phyloP scores from a whole-genome alignment of 352 stramenopile genomes.

The Phytopythium oedochilum region DNA sequence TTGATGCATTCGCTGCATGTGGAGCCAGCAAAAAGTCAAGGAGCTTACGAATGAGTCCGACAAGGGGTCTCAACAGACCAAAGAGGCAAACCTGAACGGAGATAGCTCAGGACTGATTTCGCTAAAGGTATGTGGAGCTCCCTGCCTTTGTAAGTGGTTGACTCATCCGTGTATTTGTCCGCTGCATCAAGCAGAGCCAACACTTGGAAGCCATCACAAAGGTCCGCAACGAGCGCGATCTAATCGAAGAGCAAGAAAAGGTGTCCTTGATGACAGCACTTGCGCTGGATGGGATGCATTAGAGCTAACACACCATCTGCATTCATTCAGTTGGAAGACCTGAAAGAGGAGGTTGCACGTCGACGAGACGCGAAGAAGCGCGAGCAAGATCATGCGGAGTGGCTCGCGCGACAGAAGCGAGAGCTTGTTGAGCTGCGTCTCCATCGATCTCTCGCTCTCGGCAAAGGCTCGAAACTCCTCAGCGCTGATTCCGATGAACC shows the following conservation, averaged over 20 bases:
- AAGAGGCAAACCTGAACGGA: conserved; percentile 3
- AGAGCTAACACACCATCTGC: background rate
- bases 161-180: no score
- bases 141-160: no score
- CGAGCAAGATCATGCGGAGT: conserved; percentile 38
- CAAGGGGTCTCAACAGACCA: background rate
- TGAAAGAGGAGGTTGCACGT: conserved; percentile 37
- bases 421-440: conserved; percentile 35
- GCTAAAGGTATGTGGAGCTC: conserved; percentile 28
- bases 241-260: conserved; percentile 62
- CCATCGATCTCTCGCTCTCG: conserved; percentile 27
- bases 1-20: conserved; percentile 1
- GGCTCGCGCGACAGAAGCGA: conserved; percentile 47
- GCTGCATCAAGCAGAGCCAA: conserved; percentile 13
- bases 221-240: conserved; percentile 44
- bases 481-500: conserved; percentile 4
- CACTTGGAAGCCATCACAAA: conserved; percentile 40
- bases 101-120: conserved; percentile 26
- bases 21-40: conserved; percentile 26
- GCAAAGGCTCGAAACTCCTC: conserved; percentile 5
- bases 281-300: background rate
- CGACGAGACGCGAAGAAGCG: conserved; percentile 42
- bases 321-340: conserved; percentile 30
- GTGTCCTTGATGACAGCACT: conserved; percentile 5
- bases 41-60: conserved; percentile 7